These are phyloP conservation scores for Aspergillus bertholletiae DNA, from an alignment of 495 filamentous ascomycete species.

Conservation along the genomic window DNA sequence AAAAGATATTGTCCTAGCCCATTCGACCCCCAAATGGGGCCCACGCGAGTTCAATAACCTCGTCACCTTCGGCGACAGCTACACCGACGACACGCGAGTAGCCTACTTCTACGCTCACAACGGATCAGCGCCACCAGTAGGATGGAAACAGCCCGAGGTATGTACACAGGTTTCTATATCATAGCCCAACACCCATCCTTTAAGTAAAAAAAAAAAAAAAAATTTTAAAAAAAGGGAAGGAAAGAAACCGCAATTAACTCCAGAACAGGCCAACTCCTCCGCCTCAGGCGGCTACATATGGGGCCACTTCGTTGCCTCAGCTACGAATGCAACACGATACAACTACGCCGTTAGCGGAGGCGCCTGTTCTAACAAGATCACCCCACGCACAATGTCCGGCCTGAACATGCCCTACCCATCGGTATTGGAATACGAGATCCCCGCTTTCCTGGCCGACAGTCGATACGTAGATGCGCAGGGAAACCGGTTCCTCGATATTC, in stretches of 20 bases:
- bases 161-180: conserved; percentile 3
- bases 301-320: conserved; percentile 56
- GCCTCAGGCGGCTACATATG: conserved; percentile 64
- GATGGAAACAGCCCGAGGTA: conserved; percentile 45
- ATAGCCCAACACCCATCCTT: not conserved
- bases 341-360: conserved; percentile 73
- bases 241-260: no score
- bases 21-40: conserved; percentile 20
- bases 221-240: not conserved
- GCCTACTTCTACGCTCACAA: conserved; percentile 56
- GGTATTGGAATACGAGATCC: conserved; percentile 63
- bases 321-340: conserved; percentile 56
- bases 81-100: conserved; percentile 66
- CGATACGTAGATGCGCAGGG: conserved; percentile 34
- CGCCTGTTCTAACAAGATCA: conserved; percentile 64
- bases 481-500: conserved; percentile 47
- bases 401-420: conserved; percentile 56
- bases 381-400: conserved; percentile 43
- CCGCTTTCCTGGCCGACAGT: conserved; percentile 63
- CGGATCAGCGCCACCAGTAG: conserved; percentile 57
- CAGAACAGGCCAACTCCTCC: conserved; percentile 38
- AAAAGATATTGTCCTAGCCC: not conserved
- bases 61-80: conserved; percentile 69
- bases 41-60: conserved; percentile 45
- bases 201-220: no score